phyloP scores from a whole-genome alignment of 1,139 yeast genomes.

The Pneumocystis sp. region DNA sequence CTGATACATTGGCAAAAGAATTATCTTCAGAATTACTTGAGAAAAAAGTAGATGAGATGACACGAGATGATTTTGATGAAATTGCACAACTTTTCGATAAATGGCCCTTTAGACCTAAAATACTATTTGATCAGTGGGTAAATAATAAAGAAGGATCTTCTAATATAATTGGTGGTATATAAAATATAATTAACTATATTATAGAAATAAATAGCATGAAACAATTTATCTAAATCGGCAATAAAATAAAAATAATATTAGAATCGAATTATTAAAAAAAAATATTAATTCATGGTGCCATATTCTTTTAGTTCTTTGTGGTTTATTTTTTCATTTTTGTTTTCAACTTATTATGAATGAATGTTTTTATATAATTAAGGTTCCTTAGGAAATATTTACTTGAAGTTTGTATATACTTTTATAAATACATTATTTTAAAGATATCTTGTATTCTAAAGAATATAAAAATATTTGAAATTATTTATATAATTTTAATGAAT shows the following conservation, averaged over 20 bases:
- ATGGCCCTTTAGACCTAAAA: neutral
- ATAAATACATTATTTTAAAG: neutral
- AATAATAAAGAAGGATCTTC: neutral
- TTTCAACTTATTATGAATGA: neutral
- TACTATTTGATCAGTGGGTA: neutral
- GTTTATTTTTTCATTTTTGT: neutral
- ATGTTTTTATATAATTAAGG: neutral
- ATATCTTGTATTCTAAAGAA: no score
- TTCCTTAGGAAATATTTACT: no score
- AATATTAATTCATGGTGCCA: neutral
- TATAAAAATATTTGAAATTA: no score
- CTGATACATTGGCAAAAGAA: neutral
- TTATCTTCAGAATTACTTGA: neutral
- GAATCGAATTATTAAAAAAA: neutral
- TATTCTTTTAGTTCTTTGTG: neutral
- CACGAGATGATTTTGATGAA: neutral
- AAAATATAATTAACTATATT: neutral
- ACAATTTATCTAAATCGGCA: neutral
- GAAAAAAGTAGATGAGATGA: neutral
- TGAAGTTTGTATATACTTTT: neutral
- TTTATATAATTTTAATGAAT: constrained; percentile 25
- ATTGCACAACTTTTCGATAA: neutral
- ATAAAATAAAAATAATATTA: neutral
- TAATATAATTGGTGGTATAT: neutral
- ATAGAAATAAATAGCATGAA: neutral